Evolutionary conservation across 768 basidiomycete species (phyloP), one percentile per base, ranked within the genome.

Genomic region (Pilatotrama ljubarskyi): DNA sequence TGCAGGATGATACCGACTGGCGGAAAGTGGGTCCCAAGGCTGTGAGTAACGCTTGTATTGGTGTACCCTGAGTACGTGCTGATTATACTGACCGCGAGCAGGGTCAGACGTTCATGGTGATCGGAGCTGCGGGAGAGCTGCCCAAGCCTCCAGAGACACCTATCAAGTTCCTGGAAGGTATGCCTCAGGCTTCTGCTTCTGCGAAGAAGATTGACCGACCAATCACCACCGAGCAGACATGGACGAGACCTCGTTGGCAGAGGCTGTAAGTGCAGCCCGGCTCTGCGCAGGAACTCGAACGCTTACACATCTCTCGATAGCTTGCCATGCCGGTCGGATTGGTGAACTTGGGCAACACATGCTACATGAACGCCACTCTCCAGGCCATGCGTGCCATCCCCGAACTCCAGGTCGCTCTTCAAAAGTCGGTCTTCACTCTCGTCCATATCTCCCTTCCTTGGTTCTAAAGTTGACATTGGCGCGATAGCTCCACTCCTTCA

Each of bases 321-420:
- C 82, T 94, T 36, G 80, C 85, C 10, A 80, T 87, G 66, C 93
- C 93, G 2, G 91, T 91, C 52, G 93, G 93, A 15, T 76, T 96
- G 51, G 79, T 77, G 69, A 96, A 96, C 68, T 77, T 95, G 37
- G 95, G 96, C 36, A 98, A 98, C 70, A 98, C 95, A 0, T 98
- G 96, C 69, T 99, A 99, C 76, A 93, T 98, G 89, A 98, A 96
- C 70, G 86, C 97, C 0, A 93, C 92, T 1, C 78, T 98, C 1
- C 97, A 99, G 77, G 88, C 91, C n/a, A 82, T 99, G 62, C 90
- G 93, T 22, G 86, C 91, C 3, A 88, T 99, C 50, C 95, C 95
- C 2, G 94, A 97, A 66, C 82, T 99, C 5, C 88, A 90, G 68
- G 71, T 79, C 1, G 90, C 92, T 0, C 79, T 98, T 20, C 73